Evolutionary conservation across 2,329 filamentous ascomycete species (phyloP).

Genomic region (Ceratocystis huliohia): DNA sequence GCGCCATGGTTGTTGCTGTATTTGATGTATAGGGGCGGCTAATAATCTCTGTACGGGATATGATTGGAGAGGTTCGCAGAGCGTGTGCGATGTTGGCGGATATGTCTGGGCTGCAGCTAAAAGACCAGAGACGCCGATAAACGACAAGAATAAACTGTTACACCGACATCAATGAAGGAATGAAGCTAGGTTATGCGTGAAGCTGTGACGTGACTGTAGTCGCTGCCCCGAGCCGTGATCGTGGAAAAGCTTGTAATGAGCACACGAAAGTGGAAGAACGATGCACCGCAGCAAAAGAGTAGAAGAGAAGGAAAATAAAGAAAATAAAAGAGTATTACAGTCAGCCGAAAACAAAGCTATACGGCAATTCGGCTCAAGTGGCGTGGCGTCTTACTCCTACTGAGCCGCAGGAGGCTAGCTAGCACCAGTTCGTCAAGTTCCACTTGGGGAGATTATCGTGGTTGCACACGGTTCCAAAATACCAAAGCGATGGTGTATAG

Average conservation of each 20-base stretch:
- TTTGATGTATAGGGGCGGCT: background rate
- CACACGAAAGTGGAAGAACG: background rate
- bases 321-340: background rate
- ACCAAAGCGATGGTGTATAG: background rate
- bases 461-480: background rate
- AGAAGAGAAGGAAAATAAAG: background rate
- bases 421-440: background rate
- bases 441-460: background rate
- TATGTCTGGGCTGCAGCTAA: too few relatives aligned
- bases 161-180: constrained; percentile 13
- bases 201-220: background rate
- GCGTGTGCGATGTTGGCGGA: too few relatives aligned
- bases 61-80: too few relatives aligned
- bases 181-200: background rate
- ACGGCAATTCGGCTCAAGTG: background rate
- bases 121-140: constrained; percentile 10
- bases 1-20: constrained; percentile 33
- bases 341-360: background rate
- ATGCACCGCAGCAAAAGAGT: background rate
- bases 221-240: background rate
- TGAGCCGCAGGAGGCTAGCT: background rate
- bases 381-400: background rate
- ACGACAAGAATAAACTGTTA: constrained; percentile 14
- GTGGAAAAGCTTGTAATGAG: background rate
- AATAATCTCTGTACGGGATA: too few relatives aligned